A percentile compares a stretch with the other conserved stretches of the same genome.
Conservation (phyloP, 306 rosid genomes). For the Sophora flavescens region DNA sequence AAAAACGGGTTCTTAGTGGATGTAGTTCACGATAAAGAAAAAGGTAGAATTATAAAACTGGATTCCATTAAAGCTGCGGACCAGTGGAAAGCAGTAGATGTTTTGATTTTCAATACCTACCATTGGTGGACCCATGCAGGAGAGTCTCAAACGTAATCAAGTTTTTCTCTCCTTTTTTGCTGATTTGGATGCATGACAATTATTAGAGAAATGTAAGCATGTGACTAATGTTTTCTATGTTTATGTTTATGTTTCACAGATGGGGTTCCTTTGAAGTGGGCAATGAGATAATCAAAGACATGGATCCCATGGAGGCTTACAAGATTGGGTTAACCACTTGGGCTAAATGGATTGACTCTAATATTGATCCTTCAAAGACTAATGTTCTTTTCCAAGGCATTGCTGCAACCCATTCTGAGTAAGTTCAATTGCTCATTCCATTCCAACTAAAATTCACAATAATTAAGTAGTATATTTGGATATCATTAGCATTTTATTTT, state of each 20-base stretch:
- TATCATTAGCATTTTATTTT: not conserved
- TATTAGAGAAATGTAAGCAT: not conserved
- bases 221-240: conserved; percentile 19
- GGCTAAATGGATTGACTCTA: conserved; percentile 72
- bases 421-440: conserved; percentile 28
- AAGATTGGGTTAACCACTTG: conserved; percentile 74
- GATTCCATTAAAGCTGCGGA: conserved; percentile 58
- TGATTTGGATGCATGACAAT: not conserved
- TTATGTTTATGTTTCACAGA: conserved; percentile 48
- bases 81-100: conserved; percentile 66
- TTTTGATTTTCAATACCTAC: conserved; percentile 72
- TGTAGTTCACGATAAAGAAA: conserved; percentile 46
- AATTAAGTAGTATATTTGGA: not conserved
- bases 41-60: conserved; percentile 65
- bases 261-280: conserved; percentile 72
- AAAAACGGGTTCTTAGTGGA: conserved; percentile 83
- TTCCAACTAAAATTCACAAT: conserved; percentile 1
- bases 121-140: conserved; percentile 85
- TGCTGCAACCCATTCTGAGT: conserved; percentile 72
- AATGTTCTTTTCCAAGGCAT: conserved; percentile 79
- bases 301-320: conserved; percentile 77
- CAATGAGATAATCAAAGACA: conserved; percentile 48
- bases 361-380: conserved; percentile 67
- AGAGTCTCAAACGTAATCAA: conserved; percentile 46
- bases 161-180: not conserved